Conservation (phyloP, 257 asterid genomes). For the Echites panduratus region DNA sequence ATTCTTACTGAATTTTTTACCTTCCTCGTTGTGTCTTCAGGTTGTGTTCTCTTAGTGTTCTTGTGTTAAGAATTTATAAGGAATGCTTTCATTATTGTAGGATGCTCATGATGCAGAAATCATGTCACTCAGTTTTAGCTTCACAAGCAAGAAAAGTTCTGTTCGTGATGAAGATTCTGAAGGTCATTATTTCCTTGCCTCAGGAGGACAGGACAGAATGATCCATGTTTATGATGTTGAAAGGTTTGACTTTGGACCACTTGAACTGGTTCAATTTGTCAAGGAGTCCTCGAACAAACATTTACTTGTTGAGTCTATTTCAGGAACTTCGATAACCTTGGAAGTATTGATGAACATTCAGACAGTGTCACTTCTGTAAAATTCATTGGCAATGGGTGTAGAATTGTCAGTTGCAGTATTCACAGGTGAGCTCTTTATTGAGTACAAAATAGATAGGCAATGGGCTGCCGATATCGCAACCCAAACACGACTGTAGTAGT, state of each 20-base stretch:
- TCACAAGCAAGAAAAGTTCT: slow-evolving; percentile 22
- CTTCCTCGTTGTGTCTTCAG: slow-evolving; percentile 11
- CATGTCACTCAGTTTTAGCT: slow-evolving; percentile 51
- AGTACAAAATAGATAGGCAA: not conserved
- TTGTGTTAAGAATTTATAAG: not conserved
- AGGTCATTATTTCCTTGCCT: slow-evolving; percentile 43
- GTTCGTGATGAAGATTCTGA: slow-evolving; percentile 25
- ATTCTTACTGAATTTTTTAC: not conserved
- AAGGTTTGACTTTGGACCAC: slow-evolving; percentile 34
- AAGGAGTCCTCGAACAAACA: slow-evolving; percentile 4
- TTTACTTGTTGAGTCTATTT: slow-evolving; percentile 12
- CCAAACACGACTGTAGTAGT: not conserved
- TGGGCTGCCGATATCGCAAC: not conserved
- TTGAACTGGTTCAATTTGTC: slow-evolving; percentile 18
- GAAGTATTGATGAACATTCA: slow-evolving; percentile 48
- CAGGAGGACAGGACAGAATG: slow-evolving; percentile 56
- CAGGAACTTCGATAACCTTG: slow-evolving; percentile 52
- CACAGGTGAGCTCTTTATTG: slow-evolving; percentile 42
- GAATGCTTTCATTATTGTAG: slow-evolving; percentile 25
- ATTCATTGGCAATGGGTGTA: slow-evolving; percentile 39
- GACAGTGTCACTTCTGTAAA: slow-evolving; percentile 49
- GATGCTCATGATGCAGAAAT: slow-evolving; percentile 63
- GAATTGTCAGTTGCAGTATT: slow-evolving; percentile 51
- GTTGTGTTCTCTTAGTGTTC: slow-evolving; percentile 6
- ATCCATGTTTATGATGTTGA: slow-evolving; percentile 51